Conservation (phyloP, 495 filamentous ascomycete species). For the Talaromyces adpressus region DNA sequence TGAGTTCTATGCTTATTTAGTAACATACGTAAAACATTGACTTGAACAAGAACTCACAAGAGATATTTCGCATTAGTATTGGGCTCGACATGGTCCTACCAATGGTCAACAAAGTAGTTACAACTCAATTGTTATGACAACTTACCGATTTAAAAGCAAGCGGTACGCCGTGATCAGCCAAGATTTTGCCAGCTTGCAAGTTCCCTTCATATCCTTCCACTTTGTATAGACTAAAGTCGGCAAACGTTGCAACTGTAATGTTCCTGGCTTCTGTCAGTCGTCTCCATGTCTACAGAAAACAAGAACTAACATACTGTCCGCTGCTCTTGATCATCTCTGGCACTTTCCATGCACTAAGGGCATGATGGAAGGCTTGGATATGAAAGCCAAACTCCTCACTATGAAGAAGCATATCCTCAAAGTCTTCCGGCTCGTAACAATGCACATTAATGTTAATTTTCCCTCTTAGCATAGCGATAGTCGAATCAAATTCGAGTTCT, state of each 20-base stretch:
- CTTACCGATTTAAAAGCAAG: constrained; percentile 37
- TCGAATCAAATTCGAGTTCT: constrained; percentile 50
- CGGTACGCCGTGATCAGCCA: constrained; percentile 51
- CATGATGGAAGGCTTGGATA: constrained; percentile 58
- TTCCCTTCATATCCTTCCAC: constrained; percentile 53
- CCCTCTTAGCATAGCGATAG: constrained; percentile 50
- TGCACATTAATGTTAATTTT: constrained; percentile 58
- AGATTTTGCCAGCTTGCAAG: constrained; percentile 52
- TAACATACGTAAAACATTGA: neutral
- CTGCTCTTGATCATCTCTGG: constrained; percentile 47
- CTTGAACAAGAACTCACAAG: constrained; percentile 14
- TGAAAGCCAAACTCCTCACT: constrained; percentile 59
- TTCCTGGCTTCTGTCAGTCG: constrained; percentile 12
- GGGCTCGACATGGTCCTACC: constrained; percentile 27
- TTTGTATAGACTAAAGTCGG: constrained; percentile 60
- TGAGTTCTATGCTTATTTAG: constrained; percentile 21
- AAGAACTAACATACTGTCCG: constrained; percentile 8
- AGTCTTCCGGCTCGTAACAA: constrained; percentile 59
- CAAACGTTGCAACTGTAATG: constrained; percentile 38
- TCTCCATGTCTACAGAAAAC: too few relatives aligned
- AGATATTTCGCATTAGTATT: constrained; percentile 35
- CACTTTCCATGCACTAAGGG: constrained; percentile 52
- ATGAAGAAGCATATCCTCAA: constrained; percentile 55
- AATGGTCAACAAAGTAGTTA: neutral
- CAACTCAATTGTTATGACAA: neutral